Conservation (phyloP, 345 rosid species). For the Populus simonii region DNA sequence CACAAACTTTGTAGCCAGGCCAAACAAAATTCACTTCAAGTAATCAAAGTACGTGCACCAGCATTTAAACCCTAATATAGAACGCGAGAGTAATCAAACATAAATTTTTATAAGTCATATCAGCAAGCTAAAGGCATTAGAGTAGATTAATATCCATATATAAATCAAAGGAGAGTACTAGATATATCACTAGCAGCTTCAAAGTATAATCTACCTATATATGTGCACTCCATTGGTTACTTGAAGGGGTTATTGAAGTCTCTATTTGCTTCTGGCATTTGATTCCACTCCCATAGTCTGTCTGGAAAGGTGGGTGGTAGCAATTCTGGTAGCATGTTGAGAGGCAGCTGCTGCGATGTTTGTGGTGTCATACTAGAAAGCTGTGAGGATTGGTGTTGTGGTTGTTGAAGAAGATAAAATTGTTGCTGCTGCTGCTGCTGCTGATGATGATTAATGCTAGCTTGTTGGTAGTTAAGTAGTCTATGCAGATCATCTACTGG, state of each 20-base stretch:
- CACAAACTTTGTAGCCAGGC: background rate
- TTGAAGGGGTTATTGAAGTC: slow-evolving; percentile 61
- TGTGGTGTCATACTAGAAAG: slow-evolving; percentile 34
- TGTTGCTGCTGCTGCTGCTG: slow-evolving; percentile 4
- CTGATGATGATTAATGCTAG: slow-evolving; percentile 7
- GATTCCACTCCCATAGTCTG: slow-evolving; percentile 86
- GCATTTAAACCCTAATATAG: slow-evolving; percentile 13
- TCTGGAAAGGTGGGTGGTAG: slow-evolving; percentile 50
- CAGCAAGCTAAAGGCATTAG: background rate
- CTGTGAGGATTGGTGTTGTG: slow-evolving; percentile 36
- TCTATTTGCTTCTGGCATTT: slow-evolving; percentile 54
- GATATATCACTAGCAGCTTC: background rate
- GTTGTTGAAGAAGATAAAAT: slow-evolving; percentile 38
- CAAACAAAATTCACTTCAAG: background rate
- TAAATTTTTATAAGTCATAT: slow-evolving; percentile 5
- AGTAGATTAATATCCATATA: background rate
- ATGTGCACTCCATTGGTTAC: slow-evolving; percentile 28
- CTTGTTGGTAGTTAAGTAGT: slow-evolving; percentile 59
- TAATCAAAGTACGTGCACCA: background rate
- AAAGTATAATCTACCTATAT: background rate
- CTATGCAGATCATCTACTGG: slow-evolving; percentile 66
- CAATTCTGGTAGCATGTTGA: slow-evolving; percentile 43
- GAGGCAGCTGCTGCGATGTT: slow-evolving; percentile 36
- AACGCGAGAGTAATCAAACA: background rate
- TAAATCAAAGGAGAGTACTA: no score